Conservation (phyloP, 176 grass and related monocot genomes). For the Aechmea fasciata region DNA sequence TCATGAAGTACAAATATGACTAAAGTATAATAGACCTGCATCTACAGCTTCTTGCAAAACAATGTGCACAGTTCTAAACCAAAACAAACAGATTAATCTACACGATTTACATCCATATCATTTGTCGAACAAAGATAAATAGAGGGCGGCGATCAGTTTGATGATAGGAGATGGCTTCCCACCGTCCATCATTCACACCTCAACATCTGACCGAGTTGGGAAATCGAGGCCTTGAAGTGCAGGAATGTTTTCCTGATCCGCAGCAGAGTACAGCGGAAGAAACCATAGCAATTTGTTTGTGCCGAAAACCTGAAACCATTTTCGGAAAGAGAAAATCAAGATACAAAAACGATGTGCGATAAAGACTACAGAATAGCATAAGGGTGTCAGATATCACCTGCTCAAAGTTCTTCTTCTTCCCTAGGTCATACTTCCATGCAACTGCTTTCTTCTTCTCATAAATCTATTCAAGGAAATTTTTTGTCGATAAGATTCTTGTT, state of each 20-base stretch:
- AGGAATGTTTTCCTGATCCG: conserved; percentile 60
- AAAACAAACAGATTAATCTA: too few relatives aligned
- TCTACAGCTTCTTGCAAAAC: too few relatives aligned
- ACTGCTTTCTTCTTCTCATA: conserved; percentile 53
- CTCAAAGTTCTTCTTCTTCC: conserved; percentile 77
- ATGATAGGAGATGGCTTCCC: background rate
- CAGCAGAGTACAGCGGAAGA: conserved; percentile 50
- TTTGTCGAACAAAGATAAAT: too few relatives aligned
- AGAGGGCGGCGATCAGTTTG: background rate
- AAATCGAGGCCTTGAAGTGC: conserved; percentile 71
- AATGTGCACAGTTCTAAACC: too few relatives aligned
- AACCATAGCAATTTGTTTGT: conserved; percentile 78
- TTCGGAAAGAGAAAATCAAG: background rate
- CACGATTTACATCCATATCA: too few relatives aligned
- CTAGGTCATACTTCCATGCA: conserved; percentile 67
- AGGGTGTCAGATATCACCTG: conserved; percentile 29
- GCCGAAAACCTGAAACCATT: conserved; percentile 60
- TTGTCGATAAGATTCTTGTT: background rate
- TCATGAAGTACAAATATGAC: too few relatives aligned
- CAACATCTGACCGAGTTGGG: conserved; percentile 41
- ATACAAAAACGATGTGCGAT: conserved; percentile 2
- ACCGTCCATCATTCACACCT: background rate
- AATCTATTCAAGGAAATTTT: conserved; percentile 23
- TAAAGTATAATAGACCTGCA: too few relatives aligned
- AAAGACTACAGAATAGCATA: background rate